These are phyloP conservation scores for Poterioochromonas sp. DNA, from an alignment of 352 stramenopile species.

Conservation along the genomic window DNA sequence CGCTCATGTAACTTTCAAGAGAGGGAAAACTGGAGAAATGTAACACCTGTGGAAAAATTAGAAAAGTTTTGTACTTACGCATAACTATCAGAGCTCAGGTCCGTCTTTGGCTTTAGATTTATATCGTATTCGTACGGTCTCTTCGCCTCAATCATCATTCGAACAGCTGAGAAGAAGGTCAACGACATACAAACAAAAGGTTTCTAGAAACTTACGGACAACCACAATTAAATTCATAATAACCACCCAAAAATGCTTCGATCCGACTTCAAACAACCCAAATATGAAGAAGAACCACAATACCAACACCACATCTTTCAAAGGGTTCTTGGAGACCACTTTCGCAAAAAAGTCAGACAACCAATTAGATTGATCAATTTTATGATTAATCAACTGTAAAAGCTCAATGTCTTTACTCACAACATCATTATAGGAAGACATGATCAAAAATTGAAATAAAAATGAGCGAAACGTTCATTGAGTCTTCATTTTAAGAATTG, in stretches of 20 bases:
- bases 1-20: background rate
- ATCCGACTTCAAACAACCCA: background rate
- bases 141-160: slow-evolving; percentile 13
- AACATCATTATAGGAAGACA: background rate
- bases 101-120: background rate
- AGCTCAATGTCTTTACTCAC: slow-evolving; percentile 1
- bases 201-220: background rate
- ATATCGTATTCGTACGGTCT: background rate
- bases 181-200: background rate
- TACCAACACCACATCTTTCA: background rate
- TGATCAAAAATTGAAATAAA: too few species aligned
- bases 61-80: too few species aligned
- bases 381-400: background rate
- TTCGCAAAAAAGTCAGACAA: background rate
- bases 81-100: background rate
- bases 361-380: background rate
- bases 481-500: too few species aligned
- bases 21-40: slow-evolving; percentile 4
- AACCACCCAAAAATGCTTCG: background rate
- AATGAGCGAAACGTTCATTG: too few species aligned
- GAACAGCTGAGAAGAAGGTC: background rate
- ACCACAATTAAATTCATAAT: background rate
- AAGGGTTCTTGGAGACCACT: slow-evolving; percentile 6
- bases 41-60: too few species aligned
- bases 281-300: background rate